A percentile compares a stretch with the other conserved stretches of the same genome.
Evolutionary conservation across 805 yeast genomes (phyloP).

Genomic region (Henningerozyma blattae): DNA sequence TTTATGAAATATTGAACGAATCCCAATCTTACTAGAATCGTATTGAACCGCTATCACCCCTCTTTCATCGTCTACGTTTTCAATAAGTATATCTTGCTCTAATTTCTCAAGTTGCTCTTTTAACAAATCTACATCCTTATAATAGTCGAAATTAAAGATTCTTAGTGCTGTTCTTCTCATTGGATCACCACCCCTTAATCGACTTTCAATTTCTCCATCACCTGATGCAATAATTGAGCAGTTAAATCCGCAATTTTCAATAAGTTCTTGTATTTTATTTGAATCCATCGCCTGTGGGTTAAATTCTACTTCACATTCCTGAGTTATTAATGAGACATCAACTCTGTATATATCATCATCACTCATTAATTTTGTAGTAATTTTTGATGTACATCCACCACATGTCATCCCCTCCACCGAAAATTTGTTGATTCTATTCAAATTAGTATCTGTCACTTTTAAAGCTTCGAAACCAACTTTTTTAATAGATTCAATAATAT

Average conservation of each 20-base stretch:
- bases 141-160: not conserved
- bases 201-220: too few species aligned
- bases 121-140: not conserved
- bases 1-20: conserved; percentile 45
- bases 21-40: conserved; percentile 41
- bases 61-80: not conserved
- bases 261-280: conserved; percentile 34
- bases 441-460: not conserved
- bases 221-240: too few species aligned
- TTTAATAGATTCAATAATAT: conserved; percentile 44
- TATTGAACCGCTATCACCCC: conserved; percentile 29
- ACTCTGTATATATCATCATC: conserved; percentile 41
- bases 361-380: conserved; percentile 40
- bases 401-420: conserved; percentile 79
- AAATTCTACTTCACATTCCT: conserved; percentile 52
- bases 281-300: conserved; percentile 18
- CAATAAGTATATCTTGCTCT: not conserved
- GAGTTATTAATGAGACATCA: conserved; percentile 65
- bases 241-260: conserved; percentile 77
- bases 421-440: too few species aligned
- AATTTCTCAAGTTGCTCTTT: not conserved
- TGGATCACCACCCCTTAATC: too few species aligned
- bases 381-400: conserved; percentile 66
- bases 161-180: too few species aligned
- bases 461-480: conserved; percentile 58